Percentiles rank a stretch among this genome's conserved stretches.
phyloP scores from a whole-genome alignment of 208 protist genomes.

The Porcisia deanei region DNA sequence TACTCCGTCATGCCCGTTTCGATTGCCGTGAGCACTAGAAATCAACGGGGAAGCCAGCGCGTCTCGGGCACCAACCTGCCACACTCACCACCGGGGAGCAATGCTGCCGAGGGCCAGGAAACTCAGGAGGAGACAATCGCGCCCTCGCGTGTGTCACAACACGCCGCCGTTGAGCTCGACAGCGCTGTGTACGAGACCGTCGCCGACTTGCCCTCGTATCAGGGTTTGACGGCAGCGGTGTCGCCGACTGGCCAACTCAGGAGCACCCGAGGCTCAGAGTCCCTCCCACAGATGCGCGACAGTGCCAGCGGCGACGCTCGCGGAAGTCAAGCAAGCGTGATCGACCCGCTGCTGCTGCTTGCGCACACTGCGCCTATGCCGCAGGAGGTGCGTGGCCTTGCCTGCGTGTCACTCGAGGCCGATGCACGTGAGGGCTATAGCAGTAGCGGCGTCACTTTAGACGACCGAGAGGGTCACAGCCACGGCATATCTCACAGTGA shows the following conservation, averaged over 20 bases:
- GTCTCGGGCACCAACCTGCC: not conserved
- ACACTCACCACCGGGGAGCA: not conserved
- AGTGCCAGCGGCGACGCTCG: slow-evolving; percentile 8
- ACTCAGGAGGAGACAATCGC: not conserved
- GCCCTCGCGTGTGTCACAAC: slow-evolving; percentile 27
- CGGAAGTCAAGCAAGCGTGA: slow-evolving; percentile 14
- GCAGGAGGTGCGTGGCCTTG: not conserved
- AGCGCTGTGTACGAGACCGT: slow-evolving; percentile 28
- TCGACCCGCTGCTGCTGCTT: slow-evolving; percentile 55
- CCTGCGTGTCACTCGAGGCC: not conserved
- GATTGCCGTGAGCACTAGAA: slow-evolving; percentile 10
- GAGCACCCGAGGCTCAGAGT: slow-evolving; percentile 11
- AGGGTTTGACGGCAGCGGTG: slow-evolving; percentile 1
- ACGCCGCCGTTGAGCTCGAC: slow-evolving; percentile 28
- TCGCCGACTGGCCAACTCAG: not conserved
- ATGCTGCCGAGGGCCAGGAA: not conserved
- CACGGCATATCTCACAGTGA: slow-evolving; percentile 3
- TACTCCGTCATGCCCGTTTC: slow-evolving; percentile 51
- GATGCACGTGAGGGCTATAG: not conserved
- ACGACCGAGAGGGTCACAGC: not conserved
- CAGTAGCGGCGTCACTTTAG: slow-evolving; percentile 1
- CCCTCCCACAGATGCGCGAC: slow-evolving; percentile 9
- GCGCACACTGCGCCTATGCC: slow-evolving; percentile 26
- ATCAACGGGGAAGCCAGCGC: slow-evolving; percentile 2
- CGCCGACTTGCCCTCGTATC: slow-evolving; percentile 17